Conservation (phyloP, 345 rosid species). For the Theobroma cacao region DNA sequence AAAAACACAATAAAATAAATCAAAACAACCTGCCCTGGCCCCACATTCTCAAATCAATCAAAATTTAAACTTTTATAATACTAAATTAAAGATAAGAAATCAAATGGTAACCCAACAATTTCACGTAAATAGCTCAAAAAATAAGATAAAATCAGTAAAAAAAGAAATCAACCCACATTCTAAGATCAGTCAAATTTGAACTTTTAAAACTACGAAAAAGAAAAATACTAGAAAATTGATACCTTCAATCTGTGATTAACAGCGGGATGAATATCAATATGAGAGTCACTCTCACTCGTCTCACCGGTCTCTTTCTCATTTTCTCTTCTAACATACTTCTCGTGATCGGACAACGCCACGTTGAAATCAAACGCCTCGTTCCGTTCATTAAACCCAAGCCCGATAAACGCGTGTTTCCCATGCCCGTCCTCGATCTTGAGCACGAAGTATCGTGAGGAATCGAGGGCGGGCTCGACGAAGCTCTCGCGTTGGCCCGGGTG, state of each 20-base stretch:
- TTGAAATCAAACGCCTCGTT: conserved; percentile 99
- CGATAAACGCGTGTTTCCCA: conserved; percentile 96
- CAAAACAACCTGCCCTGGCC: neutral
- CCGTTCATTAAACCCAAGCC: conserved; percentile 88
- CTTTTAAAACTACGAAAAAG: neutral
- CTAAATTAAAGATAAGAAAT: neutral
- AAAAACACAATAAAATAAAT: neutral
- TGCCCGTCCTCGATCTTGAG: conserved; percentile 91
- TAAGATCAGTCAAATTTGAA: neutral
- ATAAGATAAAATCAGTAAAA: neutral
- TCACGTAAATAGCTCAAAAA: neutral
- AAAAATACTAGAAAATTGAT: conserved; percentile 1
- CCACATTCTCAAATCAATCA: neutral
- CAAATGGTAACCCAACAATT: neutral
- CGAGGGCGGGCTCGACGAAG: conserved; percentile 94
- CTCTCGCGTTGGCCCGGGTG: conserved; percentile 78
- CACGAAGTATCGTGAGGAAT: conserved; percentile 94
- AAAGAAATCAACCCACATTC: neutral
- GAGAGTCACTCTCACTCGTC: conserved; percentile 54
- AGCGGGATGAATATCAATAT: conserved; percentile 95
- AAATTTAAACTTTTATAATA: neutral
- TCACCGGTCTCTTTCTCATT: conserved; percentile 73
- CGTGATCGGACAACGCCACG: conserved; percentile 97
- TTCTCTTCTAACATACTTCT: conserved; percentile 82
- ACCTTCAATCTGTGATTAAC: conserved; percentile 97